Evolutionary conservation across 768 basidiomycete genomes (phyloP), one percentile per base, ranked within the genome.

Genomic region (Mycena polygramma): DNA sequence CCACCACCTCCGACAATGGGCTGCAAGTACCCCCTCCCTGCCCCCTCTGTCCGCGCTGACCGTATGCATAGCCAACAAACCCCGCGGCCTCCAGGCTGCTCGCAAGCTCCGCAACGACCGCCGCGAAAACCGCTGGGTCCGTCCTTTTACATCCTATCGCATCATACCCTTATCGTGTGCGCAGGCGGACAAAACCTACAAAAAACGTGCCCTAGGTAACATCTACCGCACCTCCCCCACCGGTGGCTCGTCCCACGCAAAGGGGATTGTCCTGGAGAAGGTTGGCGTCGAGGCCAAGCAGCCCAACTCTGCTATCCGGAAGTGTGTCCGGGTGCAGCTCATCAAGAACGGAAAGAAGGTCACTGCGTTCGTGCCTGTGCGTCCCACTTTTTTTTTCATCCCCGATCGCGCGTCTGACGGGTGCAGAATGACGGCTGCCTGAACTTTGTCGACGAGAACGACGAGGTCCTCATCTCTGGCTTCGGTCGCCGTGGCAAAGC

Each of bases 321-420:
- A 99, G 84, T 99, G 98, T 88, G 98, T 99, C 76, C 96, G 98
- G 87, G 98, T 99, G 73, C 98, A 99, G 80, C 89, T 99, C 76
- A 99, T 99, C 84, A 99, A 99, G 91, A 99, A 99, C 87, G 98
- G 98, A 75, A 99, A 99, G 93, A 99, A 99, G 83, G 97, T 99
- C 81, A 99, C 97, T 73, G 98, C 98, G 79, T 99, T 99, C 92
- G 98, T 99, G 48, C 97, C 97, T 72, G 95, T 95, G 77, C 75
- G 94, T 90, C 13, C 52, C 19, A 35, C 43, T 60, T 51, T 57
- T 52, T 57, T 69, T 49, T 52, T 71, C 46, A 43, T 39, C 65
- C 13, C 30, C 46, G 19, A 46, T 46, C 65, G 54, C 26, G 30
- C 24, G 36, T 20, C 69, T 55, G 71, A 63, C 48, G 54, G 39